A percentile compares a stretch with the other conserved stretches of the same genome.
These are phyloP conservation scores for Apostasia shenzhenica DNA, from an alignment of 106 monocot species.

Conservation along the genomic window DNA sequence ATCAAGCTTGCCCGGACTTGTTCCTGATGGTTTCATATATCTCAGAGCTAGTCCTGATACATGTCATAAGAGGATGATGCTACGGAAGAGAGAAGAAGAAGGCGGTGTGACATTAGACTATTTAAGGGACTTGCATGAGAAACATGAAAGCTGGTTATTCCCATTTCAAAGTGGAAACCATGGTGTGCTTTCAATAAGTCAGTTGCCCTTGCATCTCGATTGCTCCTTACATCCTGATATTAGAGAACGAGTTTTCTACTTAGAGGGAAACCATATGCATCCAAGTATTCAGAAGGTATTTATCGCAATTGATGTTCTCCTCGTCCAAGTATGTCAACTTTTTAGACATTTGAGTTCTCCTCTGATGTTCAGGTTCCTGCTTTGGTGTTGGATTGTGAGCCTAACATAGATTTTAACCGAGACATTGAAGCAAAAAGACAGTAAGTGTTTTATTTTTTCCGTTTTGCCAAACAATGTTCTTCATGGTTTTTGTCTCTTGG, in stretches of 20 bases:
- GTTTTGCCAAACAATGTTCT: neutral
- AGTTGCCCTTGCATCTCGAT: slow-evolving; percentile 60
- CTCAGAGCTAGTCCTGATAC: slow-evolving; percentile 98
- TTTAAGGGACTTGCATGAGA: slow-evolving; percentile 85
- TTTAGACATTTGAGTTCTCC: slow-evolving; percentile 1
- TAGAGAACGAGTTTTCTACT: slow-evolving; percentile 81
- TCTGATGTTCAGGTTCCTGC: slow-evolving; percentile 76
- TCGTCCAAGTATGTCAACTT: neutral
- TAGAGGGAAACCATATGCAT: slow-evolving; percentile 94
- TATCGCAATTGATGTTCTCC: no score
- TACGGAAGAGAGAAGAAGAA: slow-evolving; percentile 80
- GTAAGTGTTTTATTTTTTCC: slow-evolving; percentile 27
- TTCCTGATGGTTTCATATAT: slow-evolving; percentile 98
- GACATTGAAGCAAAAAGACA: slow-evolving; percentile 91
- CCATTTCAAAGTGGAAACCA: slow-evolving; percentile 64
- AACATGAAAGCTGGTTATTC: slow-evolving; percentile 97
- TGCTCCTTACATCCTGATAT: slow-evolving; percentile 81
- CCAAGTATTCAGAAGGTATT: slow-evolving; percentile 89
- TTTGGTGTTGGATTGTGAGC: slow-evolving; percentile 93
- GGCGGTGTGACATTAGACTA: slow-evolving; percentile 81
- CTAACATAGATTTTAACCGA: slow-evolving; percentile 82
- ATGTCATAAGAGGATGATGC: slow-evolving; percentile 90
- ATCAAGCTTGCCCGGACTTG: slow-evolving; percentile 76
- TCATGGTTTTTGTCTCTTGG: neutral
- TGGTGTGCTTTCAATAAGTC: slow-evolving; percentile 78